Base-by-base conservation (phyloP, 1,284 basidiomycete species). In the Boletus calvinii region DNA sequence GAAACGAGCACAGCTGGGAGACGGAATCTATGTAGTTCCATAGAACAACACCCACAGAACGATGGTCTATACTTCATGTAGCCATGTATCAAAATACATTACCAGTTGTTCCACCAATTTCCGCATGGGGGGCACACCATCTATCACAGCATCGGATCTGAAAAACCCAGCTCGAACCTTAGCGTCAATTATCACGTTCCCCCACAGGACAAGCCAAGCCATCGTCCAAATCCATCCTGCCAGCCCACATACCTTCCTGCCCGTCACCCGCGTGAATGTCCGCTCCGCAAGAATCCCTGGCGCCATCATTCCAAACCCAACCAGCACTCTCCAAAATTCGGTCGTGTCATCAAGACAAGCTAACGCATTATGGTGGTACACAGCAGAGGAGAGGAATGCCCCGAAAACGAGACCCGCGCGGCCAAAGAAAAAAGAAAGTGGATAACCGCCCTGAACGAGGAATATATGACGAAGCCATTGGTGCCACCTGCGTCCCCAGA, bases 281-380 rank as follows among this genome's bases (percentile, higher is more conserved):
- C 60, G 66, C 60, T 85, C 84, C 9, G 78, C 44, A 7, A 79
- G 47, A 12, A 78, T 59, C 1, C 78, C 83, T 0, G 77, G 57
- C 2, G 73, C 82, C 67, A 77, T 81, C 57, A 81, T 66, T 24
- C 82, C 48, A 60, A 84, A 86, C 55, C 77, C 82, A 4, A 77
- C 73, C 0, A 69, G 65, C 37, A 80, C 71, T n/a, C 66, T 59
- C 34, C 61, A 57, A 22, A 75, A 71, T 31, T 40, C 80, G 74
- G 0, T 17, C 52, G 17, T 78, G 12, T 66, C 64, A 0, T 77
- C 77, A 72, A 82, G 15, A 4, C 31, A n/a, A 17, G 1, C 1
- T 1, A 51, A 7, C 1, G 17, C n/a, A 17, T 11, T 0, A 6
- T 53, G 30, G 30, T 51, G 50, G 24, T 20, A 53, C 4, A 54